Base-by-base conservation (phyloP, 2,329 filamentous ascomycete genomes). In the Fusarium euwallaceae region DNA sequence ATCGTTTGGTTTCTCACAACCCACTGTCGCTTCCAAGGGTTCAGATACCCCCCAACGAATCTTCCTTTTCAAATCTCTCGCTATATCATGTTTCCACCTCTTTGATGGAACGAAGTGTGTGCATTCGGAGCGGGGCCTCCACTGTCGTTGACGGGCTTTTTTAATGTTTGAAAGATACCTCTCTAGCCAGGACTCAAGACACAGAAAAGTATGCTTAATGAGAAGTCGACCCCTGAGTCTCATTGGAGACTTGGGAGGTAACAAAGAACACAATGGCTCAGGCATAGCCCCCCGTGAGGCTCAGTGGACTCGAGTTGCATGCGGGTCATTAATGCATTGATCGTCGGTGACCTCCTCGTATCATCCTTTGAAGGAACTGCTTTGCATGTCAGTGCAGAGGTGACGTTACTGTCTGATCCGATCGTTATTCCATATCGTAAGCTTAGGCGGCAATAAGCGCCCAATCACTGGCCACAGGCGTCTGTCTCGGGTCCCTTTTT, bases 151-250 rank as follows among this genome's bases (percentile, higher is more conserved):
- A 72, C 59, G 71, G 67, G 64, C 67, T 53, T 72, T 72, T 53
- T 72, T 74, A 70, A 77, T 78, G 72, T 67, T 78, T 69, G 66
- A 74, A 78, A 78, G 75, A 78, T 76, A 74, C 75, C 75, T 79
- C 69, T 74, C 51, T 73, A 77, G 69, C 65, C 70, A 76, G 71
- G 66, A 74, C 67, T 76, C 60, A 69, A 76, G 75, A 78, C 70
- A 76, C 45, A 53, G 45, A 78, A 75, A 37, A 74, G 71, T 70
- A 77, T 76, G 76, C 63, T 77, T 76, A 78, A 79, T 77, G 62
- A 78, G 61, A 76, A 75, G 64, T 51, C 59, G 51, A 37, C 48
- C 67, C 51, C 67, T 51, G 58, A 48, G 43, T 69, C 66, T 71
- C 51, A 37, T 32, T 55, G 67, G 60, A 67, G 70, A 69, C 62